A percentile compares a stretch with the other conserved stretches of the same genome.
These are phyloP conservation scores for Thinopyrum elongatum DNA, from an alignment of 176 grass and related monocot species.

Conservation along the genomic window DNA sequence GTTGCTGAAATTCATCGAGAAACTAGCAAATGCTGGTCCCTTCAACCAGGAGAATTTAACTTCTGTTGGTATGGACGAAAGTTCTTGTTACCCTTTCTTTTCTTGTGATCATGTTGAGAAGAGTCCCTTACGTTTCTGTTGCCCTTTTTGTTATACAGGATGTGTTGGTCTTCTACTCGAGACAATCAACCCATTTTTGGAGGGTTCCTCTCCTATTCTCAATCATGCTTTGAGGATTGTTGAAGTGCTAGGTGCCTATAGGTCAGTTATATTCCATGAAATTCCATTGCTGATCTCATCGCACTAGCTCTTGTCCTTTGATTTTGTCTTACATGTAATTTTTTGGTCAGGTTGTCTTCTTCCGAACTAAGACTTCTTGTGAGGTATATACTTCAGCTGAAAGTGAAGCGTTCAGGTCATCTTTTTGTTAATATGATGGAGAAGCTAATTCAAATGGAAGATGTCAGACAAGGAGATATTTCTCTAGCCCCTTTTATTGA, in stretches of 20 bases:
- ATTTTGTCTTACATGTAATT: slow-evolving; percentile 28
- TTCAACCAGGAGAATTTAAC: slow-evolving; percentile 99
- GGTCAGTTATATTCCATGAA: slow-evolving; percentile 48
- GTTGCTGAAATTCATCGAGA: slow-evolving; percentile 87
- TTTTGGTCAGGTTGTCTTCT: slow-evolving; percentile 69
- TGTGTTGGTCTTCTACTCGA: slow-evolving; percentile 96
- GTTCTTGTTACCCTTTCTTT: slow-evolving; percentile 31
- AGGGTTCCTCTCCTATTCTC: slow-evolving; percentile 87
- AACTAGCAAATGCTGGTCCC: slow-evolving; percentile 73
- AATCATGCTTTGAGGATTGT: slow-evolving; percentile 90
- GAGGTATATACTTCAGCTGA: slow-evolving; percentile 91
- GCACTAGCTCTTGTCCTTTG: slow-evolving; percentile 3
- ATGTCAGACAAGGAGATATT: slow-evolving; percentile 67
- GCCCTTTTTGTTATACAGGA: slow-evolving; percentile 53
- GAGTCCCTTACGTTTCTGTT: slow-evolving; percentile 32
- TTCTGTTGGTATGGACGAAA: slow-evolving; percentile 77
- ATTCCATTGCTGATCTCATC: slow-evolving; percentile 1
- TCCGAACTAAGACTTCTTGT: slow-evolving; percentile 87
- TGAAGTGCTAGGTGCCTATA: slow-evolving; percentile 96
- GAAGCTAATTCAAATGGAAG: slow-evolving; percentile 90
- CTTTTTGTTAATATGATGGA: slow-evolving; percentile 97
- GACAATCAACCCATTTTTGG: slow-evolving; percentile 89
- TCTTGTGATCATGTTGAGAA: slow-evolving; percentile 6
- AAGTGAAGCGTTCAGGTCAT: slow-evolving; percentile 78
- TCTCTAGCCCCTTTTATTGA: slow-evolving; percentile 97